A percentile compares a stretch with the other conserved stretches of the same genome.
Evolutionary conservation across 345 rosid genomes (phyloP).

Genomic region (Moringa oleifera): DNA sequence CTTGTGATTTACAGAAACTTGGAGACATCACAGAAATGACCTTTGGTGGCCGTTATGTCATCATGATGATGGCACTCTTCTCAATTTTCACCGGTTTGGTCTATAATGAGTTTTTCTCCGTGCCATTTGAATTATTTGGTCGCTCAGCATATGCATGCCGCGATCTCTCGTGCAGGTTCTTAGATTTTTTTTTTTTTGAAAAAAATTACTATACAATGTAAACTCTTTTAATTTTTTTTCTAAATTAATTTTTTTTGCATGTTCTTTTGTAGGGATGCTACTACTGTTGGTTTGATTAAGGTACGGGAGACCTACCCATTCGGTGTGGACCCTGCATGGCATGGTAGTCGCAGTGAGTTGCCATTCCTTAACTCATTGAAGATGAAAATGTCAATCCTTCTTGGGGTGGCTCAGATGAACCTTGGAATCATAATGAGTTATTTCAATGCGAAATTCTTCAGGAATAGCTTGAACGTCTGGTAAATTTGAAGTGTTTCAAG

Average conservation of each 20-base stretch:
- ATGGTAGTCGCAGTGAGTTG: conserved; percentile 82
- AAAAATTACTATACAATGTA: background rate
- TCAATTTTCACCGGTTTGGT: conserved; percentile 92
- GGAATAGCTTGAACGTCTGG: conserved; percentile 63
- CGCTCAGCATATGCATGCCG: conserved; percentile 93
- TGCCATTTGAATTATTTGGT: conserved; percentile 83
- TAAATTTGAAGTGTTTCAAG: conserved; percentile 21
- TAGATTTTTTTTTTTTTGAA: conserved; percentile 9
- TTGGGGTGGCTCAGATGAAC: conserved; percentile 97
- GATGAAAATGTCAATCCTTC: conserved; percentile 99
- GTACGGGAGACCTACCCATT: conserved; percentile 78
- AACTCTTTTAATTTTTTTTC: conserved; percentile 8
- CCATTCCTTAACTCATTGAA: conserved; percentile 93
- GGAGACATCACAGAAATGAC: conserved; percentile 97
- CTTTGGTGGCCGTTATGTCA: conserved; percentile 96
- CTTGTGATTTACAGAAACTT: conserved; percentile 60
- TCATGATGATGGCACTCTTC: conserved; percentile 88
- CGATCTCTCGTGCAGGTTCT: conserved; percentile 82
- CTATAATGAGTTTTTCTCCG: conserved; percentile 97
- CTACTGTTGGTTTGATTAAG: conserved; percentile 78
- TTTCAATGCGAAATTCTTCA: conserved; percentile 77
- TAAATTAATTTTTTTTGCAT: conserved; percentile 11
- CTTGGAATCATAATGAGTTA: conserved; percentile 91
- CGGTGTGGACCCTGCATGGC: conserved; percentile 97
- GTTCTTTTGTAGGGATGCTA: conserved; percentile 58